These are phyloP conservation scores for Fraxinus platypoda DNA, from an alignment of 305 asterid species.

Conservation along the genomic window DNA sequence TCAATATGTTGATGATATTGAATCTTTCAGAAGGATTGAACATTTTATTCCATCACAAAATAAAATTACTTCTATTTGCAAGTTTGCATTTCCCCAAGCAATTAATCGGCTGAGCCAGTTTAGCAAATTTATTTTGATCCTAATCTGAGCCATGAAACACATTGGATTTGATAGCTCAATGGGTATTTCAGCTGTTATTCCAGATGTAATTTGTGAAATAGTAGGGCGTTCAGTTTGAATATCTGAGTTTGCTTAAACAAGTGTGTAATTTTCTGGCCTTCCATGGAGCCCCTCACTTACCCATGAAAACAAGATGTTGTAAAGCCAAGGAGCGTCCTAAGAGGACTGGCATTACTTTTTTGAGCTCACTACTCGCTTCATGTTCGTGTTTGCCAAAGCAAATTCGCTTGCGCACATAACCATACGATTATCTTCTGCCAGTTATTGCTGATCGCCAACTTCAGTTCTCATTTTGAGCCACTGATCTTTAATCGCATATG, in stretches of 20 bases:
- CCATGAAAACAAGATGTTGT: conserved; percentile 13
- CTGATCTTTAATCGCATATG: conserved; percentile 14
- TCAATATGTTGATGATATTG: neutral
- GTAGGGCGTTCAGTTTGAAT: neutral
- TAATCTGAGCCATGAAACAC: neutral
- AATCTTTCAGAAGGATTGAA: neutral
- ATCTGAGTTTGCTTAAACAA: neutral
- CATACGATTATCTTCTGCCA: neutral
- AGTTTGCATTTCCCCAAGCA: neutral
- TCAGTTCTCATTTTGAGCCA: conserved; percentile 5
- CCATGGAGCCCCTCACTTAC: conserved; percentile 5
- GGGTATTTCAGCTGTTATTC: neutral
- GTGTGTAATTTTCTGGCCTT: conserved; percentile 5
- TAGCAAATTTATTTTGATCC: neutral
- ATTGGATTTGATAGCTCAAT: neutral
- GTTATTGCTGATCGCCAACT: neutral
- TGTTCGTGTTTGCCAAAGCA: neutral
- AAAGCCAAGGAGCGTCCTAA: neutral
- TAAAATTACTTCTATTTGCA: neutral
- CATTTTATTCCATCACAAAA: neutral
- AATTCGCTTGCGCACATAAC: neutral
- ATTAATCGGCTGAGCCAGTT: neutral
- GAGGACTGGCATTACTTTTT: neutral
- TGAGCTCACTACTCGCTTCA: neutral
- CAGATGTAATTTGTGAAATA: neutral